Evolutionary conservation across 2,329 filamentous ascomycete species (phyloP).

Genomic region (Fusarium tuaranense): DNA sequence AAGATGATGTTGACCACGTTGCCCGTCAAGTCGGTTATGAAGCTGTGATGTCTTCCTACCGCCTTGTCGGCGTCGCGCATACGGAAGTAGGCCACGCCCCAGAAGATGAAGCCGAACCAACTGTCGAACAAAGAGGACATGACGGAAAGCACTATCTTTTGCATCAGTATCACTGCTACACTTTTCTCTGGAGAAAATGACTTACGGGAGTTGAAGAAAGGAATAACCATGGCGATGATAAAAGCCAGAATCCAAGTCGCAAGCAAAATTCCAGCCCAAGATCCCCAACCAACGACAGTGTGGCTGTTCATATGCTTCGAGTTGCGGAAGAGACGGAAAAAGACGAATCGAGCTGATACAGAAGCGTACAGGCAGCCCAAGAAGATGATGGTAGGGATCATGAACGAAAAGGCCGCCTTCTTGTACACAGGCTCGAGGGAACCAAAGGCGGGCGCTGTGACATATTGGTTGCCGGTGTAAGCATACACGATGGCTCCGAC

Average conservation of each 20-base stretch:
- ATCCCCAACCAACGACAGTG: slow-evolving; percentile 82
- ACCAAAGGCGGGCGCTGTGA: slow-evolving; percentile 88
- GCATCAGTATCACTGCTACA: no score
- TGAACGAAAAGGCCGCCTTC: slow-evolving; percentile 92
- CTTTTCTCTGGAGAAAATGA: slow-evolving; percentile 2
- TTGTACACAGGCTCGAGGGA: slow-evolving; percentile 83
- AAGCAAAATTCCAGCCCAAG: slow-evolving; percentile 79
- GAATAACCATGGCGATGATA: slow-evolving; percentile 92
- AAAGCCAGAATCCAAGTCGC: slow-evolving; percentile 88
- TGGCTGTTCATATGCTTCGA: slow-evolving; percentile 84
- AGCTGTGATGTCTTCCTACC: slow-evolving; percentile 64
- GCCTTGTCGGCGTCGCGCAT: slow-evolving; percentile 75
- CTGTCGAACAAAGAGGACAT: slow-evolving; percentile 94
- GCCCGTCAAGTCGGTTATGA: slow-evolving; percentile 62
- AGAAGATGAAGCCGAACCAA: slow-evolving; percentile 97
- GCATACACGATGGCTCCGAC: slow-evolving; percentile 85
- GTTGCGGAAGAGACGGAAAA: slow-evolving; percentile 87
- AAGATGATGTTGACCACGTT: slow-evolving; percentile 78
- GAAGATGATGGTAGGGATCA: slow-evolving; percentile 95
- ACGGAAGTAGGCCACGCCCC: slow-evolving; percentile 83
- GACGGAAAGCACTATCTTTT: slow-evolving; percentile 67
- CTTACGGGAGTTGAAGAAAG: slow-evolving; percentile 85
- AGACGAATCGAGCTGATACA: slow-evolving; percentile 89
- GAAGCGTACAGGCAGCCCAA: slow-evolving; percentile 91
- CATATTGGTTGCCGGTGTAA: slow-evolving; percentile 92